Base-by-base conservation (phyloP, 2,329 filamentous ascomycete genomes). In the Microthyrium microscopicum region DNA sequence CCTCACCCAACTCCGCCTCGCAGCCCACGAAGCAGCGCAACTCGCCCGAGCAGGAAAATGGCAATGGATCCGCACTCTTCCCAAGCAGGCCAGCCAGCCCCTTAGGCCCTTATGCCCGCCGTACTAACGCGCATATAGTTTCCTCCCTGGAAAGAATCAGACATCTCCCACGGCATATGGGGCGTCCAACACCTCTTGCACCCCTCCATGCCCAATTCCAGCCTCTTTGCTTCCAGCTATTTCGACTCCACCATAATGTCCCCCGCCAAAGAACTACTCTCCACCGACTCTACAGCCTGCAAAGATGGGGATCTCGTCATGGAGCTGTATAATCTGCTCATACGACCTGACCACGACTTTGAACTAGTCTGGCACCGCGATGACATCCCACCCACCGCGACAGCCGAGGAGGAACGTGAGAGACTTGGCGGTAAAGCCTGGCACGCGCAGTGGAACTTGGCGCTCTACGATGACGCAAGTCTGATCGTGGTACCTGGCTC, bases 381-480 rank as follows among this genome's bases (percentile, higher is more conserved):
- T 48, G 82, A 91, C 48, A 75, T 92, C 29, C 62, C 73, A 3
- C 64, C 73, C n/a, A 61, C 64, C 1, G 79, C 74, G 0, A 64
- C 61, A 0, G 49, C 70, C 0, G 73, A 75, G 15, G 73, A 85
- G 46, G 84, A 92, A 53, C 47, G 70, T 26, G 55, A 55, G 28
- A 57, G 76, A 19, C 57, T 91, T 33, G 48, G 51, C 2, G 57
- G 68, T 39, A 68, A 72, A 0, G 72, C 75, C 36, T 72, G 68
- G 45, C 82, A 89, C 46, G 77, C 82, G 24, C 84, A 93, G 58
- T 93, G 82, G 69, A 93, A 93, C 51, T 62, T 92, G 27, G 76
- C 83, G 5, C 61, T 92, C 5, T 84, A 73, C 49, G 84, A 92
- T 50, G 61, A 66, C 11, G 43, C 39, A 27, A 77, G 71, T 30